These are phyloP conservation scores for Hyaloscypha variabilis DNA, from an alignment of 495 filamentous ascomycete genomes.

Conservation along the genomic window DNA sequence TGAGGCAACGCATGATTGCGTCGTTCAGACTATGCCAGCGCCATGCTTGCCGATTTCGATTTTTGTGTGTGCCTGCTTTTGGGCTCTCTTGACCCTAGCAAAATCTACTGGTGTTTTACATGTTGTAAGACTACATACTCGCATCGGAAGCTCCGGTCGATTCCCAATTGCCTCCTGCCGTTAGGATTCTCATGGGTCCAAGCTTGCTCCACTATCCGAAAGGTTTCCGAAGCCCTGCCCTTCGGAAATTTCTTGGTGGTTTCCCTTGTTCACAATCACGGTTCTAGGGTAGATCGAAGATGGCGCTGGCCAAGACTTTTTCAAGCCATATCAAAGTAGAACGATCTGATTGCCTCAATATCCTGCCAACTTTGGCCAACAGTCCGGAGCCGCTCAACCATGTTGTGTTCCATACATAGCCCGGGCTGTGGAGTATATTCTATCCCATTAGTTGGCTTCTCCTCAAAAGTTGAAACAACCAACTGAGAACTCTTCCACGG, in stretches of 20 bases:
- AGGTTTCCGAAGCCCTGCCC: neutral
- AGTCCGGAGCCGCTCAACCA: neutral
- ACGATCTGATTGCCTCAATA: neutral
- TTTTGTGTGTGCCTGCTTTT: too few relatives aligned
- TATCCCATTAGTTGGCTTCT: neutral
- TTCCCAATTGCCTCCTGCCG: too few relatives aligned
- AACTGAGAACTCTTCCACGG: neutral
- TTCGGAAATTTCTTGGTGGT: neutral
- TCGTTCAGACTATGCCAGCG: too few relatives aligned
- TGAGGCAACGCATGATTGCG: too few relatives aligned
- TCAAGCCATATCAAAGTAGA: neutral
- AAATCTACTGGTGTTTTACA: too few relatives aligned
- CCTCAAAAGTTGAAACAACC: neutral
- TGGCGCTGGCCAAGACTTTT: neutral
- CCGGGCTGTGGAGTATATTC: neutral
- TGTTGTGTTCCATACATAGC: neutral
- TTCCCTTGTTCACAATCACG: neutral
- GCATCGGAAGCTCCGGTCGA: too few relatives aligned
- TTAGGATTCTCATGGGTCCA: too few relatives aligned
- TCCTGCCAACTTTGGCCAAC: neutral
- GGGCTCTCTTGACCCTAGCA: too few relatives aligned
- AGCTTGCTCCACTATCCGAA: neutral
- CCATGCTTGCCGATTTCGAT: too few relatives aligned
- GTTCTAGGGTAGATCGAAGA: neutral
- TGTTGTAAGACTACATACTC: too few relatives aligned